Conservation (phyloP, 495 filamentous ascomycete genomes). For the Tuber brumale region DNA sequence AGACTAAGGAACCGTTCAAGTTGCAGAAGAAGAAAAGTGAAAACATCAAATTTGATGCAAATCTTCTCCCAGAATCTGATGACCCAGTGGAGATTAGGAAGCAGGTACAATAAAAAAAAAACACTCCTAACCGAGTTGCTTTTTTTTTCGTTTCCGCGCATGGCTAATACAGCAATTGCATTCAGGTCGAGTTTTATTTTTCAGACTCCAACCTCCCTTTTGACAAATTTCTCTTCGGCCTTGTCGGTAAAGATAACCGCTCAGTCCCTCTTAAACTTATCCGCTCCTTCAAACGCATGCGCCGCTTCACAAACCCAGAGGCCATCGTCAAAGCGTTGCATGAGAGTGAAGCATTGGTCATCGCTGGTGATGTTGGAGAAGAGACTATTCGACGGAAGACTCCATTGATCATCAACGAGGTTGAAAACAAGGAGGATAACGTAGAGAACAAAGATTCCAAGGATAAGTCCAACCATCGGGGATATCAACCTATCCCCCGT, state of each 20-base stretch:
- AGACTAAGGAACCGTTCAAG: conserved; percentile 13
- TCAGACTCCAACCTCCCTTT: conserved; percentile 80
- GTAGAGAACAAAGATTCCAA: conserved; percentile 43
- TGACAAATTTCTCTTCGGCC: conserved; percentile 76
- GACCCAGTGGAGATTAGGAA: conserved; percentile 73
- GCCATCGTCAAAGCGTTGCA: conserved; percentile 76
- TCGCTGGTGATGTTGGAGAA: conserved; percentile 55
- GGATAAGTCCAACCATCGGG: neutral
- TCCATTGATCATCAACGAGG: conserved; percentile 47
- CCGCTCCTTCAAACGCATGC: conserved; percentile 87
- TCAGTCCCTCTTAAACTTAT: conserved; percentile 68
- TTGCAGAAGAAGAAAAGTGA: conserved; percentile 4
- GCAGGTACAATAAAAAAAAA: conserved; percentile 51
- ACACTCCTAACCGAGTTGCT: neutral
- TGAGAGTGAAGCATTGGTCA: conserved; percentile 60
- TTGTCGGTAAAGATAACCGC: conserved; percentile 70
- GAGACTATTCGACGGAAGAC: conserved; percentile 69
- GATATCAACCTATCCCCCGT: neutral
- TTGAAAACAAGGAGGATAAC: conserved; percentile 24
- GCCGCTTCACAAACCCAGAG: conserved; percentile 73
- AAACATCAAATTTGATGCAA: conserved; percentile 58
- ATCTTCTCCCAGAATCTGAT: conserved; percentile 55
- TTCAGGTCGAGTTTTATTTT: conserved; percentile 95
- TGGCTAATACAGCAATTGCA: conserved; percentile 5
- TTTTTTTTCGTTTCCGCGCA: neutral